Percentiles rank a stretch among this genome's conserved stretches.
phyloP scores from a whole-genome alignment of 352 stramenopile genomes.

The Blastocystis sp. region DNA sequence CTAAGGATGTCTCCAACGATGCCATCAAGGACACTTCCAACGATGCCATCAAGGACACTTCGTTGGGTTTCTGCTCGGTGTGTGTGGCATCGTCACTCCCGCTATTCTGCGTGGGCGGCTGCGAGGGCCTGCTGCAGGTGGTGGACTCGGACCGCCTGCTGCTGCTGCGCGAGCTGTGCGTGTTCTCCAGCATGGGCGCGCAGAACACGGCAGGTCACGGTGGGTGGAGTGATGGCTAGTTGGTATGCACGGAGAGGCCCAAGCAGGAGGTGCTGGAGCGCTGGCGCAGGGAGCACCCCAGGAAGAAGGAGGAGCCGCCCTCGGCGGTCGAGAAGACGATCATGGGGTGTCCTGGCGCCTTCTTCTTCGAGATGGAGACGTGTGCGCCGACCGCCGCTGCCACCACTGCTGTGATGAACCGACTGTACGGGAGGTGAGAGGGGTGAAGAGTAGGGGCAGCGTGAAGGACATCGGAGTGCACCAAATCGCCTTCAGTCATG shows the following conservation, averaged over 20 bases:
- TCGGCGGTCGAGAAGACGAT: constrained; percentile 9
- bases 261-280: constrained; percentile 26
- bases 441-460: neutral
- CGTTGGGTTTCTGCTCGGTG: neutral
- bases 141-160: constrained; percentile 12
- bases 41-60: neutral
- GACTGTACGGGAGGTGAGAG: neutral
- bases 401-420: neutral
- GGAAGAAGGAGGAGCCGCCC: neutral
- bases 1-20: neutral
- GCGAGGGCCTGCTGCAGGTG: neutral
- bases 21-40: neutral
- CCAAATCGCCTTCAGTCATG: neutral
- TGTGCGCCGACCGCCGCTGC: constrained; percentile 7
- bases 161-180: neutral
- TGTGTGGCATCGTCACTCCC: neutral
- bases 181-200: neutral
- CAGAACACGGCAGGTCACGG: neutral
- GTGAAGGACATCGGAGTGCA: constrained; percentile 50
- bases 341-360: neutral
- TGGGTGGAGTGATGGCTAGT: neutral
- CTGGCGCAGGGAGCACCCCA: neutral
- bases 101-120: constrained; percentile 12
- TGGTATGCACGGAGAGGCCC: constrained; percentile 12
- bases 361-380: neutral